Percentiles rank a stretch among this genome's conserved stretches.
These are phyloP conservation scores for Claviceps purpurea DNA, from an alignment of 2,329 filamentous ascomycete species.

Conservation along the genomic window DNA sequence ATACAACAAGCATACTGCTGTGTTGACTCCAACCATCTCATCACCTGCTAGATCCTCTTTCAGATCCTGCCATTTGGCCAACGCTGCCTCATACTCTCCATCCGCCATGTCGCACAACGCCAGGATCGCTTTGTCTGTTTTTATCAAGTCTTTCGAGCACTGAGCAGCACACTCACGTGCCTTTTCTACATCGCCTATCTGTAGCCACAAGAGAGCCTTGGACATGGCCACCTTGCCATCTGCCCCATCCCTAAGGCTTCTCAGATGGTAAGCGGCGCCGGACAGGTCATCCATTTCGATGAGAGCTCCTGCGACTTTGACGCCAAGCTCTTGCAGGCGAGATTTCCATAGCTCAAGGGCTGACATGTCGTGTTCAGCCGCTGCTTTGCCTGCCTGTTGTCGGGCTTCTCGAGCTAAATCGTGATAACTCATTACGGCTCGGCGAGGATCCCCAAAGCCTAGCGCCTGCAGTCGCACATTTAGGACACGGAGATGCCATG, in stretches of 20 bases:
- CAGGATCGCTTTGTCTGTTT: conserved; percentile 36
- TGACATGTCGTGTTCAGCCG: conserved; percentile 31
- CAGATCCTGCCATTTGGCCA: conserved; percentile 45
- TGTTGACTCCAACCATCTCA: conserved; percentile 67
- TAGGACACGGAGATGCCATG: conserved; percentile 76
- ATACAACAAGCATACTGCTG: conserved; percentile 75
- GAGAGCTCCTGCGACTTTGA: conserved; percentile 50
- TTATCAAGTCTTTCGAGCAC: conserved; percentile 16
- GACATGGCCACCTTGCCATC: conserved; percentile 31
- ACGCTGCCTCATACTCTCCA: conserved; percentile 53
- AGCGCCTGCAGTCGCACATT: conserved; percentile 74
- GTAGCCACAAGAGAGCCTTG: conserved; percentile 58
- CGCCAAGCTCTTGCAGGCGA: conserved; percentile 62
- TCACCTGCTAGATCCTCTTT: conserved; percentile 29
- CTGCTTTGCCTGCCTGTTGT: conserved; percentile 37
- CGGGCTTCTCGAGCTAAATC: conserved; percentile 73
- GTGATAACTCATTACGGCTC: conserved; percentile 82
- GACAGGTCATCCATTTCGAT: conserved; percentile 81
- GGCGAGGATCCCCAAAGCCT: conserved; percentile 70
- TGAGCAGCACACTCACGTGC: conserved; percentile 42
- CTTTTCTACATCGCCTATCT: conserved; percentile 61
- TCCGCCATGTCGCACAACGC: conserved; percentile 71
- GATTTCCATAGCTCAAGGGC: conserved; percentile 54
- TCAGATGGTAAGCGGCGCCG: conserved; percentile 62
- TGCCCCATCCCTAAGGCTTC: conserved; percentile 34